Percentiles rank a stretch among this genome's conserved stretches.
These are phyloP conservation scores for Chloranthus sessilifolius DNA, from an alignment of 164 flowering plant species.

Conservation along the genomic window DNA sequence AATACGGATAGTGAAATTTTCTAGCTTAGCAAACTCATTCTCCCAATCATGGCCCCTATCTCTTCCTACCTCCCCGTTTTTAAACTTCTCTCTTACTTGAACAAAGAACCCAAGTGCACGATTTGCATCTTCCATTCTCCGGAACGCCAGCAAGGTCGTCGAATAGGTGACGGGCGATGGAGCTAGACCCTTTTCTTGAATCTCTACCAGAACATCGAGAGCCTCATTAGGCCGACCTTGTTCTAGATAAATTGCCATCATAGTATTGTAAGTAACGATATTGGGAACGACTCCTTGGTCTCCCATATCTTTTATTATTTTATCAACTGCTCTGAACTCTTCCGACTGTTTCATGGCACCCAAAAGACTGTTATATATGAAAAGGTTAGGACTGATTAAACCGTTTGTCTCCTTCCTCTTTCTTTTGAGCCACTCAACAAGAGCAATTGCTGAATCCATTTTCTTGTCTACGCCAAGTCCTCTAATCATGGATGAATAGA, in stretches of 20 bases:
- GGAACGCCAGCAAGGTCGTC: constrained; percentile 69
- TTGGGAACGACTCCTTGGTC: constrained; percentile 53
- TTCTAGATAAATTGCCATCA: constrained; percentile 68
- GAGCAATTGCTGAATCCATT: constrained; percentile 56
- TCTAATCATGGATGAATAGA: constrained; percentile 61
- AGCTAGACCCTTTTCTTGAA: constrained; percentile 44
- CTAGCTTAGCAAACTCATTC: constrained; percentile 53
- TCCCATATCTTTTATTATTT: constrained; percentile 61
- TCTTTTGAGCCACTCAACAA: constrained; percentile 77
- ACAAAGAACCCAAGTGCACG: constrained; percentile 74
- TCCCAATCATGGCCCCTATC: constrained; percentile 52
- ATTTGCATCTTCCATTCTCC: constrained; percentile 68
- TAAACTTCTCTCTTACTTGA: constrained; percentile 49
- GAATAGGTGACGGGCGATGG: constrained; percentile 79
- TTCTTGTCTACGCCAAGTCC: constrained; percentile 65
- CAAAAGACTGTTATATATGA: constrained; percentile 73
- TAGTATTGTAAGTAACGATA: constrained; percentile 71
- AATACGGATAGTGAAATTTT: constrained; percentile 52
- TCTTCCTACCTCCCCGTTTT: constrained; percentile 48
- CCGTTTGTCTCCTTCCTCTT: constrained; percentile 40
- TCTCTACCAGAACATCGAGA: constrained; percentile 48
- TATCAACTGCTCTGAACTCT: constrained; percentile 35
- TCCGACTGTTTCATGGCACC: constrained; percentile 68
- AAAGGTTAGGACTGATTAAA: constrained; percentile 51
- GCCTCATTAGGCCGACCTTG: constrained; percentile 54